Percentiles rank a stretch among this genome's conserved stretches.
Conservation (phyloP, 495 filamentous ascomycete species). For the Neurospora sp. region DNA sequence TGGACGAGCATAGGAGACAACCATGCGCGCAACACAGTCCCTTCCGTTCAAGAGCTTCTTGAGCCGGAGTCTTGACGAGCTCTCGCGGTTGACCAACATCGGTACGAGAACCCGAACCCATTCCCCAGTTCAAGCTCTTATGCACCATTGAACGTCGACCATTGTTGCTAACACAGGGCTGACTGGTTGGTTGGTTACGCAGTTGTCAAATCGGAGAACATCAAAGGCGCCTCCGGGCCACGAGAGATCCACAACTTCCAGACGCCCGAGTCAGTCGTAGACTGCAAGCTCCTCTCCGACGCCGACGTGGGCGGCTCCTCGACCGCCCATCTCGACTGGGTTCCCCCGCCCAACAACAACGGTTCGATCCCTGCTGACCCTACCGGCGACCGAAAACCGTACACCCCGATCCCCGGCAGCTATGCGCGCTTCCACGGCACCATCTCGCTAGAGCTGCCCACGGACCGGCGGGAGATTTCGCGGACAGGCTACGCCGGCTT, state of each 20-base stretch:
- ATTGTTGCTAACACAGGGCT: not conserved
- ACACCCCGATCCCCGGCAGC: conserved; percentile 25
- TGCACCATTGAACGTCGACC: not conserved
- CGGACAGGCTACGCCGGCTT: conserved; percentile 82
- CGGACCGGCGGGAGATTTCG: conserved; percentile 57
- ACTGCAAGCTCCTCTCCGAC: conserved; percentile 80
- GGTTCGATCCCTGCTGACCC: too few species aligned
- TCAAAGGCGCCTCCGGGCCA: conserved; percentile 44
- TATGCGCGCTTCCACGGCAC: conserved; percentile 70
- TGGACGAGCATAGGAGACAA: not conserved
- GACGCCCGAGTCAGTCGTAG: conserved; percentile 45
- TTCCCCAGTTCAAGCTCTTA: not conserved
- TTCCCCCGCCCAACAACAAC: conserved; percentile 37
- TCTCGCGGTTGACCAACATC: conserved; percentile 34
- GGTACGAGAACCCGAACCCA: conserved; percentile 16
- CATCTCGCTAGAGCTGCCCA: conserved; percentile 77
- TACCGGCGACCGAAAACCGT: conserved; percentile 14
- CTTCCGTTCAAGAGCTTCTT: conserved; percentile 33
- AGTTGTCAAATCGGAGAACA: conserved; percentile 40
- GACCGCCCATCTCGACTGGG: conserved; percentile 57
- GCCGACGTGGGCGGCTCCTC: conserved; percentile 79
- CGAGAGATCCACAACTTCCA: conserved; percentile 56
- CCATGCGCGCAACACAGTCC: conserved; percentile 32
- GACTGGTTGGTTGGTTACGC: not conserved
- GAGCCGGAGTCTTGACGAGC: conserved; percentile 35